A percentile compares a stretch with the other conserved stretches of the same genome.
Evolutionary conservation across 306 rosid genomes (phyloP).

Genomic region (Senna siamea): DNA sequence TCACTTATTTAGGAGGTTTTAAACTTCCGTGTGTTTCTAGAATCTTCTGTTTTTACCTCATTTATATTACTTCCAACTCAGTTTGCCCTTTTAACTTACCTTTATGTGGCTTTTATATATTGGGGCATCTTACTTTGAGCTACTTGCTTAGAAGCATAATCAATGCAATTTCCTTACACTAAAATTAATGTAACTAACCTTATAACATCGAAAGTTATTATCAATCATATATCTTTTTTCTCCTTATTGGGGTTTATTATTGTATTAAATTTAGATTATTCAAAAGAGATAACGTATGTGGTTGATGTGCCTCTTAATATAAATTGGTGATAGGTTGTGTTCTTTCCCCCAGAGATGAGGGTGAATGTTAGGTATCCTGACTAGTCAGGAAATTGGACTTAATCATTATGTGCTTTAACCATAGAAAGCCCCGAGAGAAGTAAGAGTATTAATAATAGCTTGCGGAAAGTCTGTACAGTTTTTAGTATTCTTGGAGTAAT

Average conservation of each 20-base stretch:
- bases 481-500: not conserved
- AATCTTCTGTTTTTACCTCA: not conserved
- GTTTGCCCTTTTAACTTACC: not conserved
- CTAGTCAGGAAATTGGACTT: not conserved
- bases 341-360: not conserved
- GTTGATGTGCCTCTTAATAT: slow-evolving; percentile 3
- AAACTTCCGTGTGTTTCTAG: not conserved
- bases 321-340: not conserved
- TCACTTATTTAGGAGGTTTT: not conserved
- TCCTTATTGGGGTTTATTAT: too few relatives aligned
- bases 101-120: not conserved
- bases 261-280: slow-evolving; percentile 1
- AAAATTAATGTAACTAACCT: not conserved
- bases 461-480: not conserved
- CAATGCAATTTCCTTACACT: not conserved
- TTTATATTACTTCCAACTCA: not conserved
- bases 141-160: not conserved
- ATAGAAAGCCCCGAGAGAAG: too few relatives aligned
- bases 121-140: not conserved
- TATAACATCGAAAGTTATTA: not conserved
- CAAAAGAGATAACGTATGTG: not conserved
- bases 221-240: not conserved
- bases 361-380: not conserved
- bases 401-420: not conserved
- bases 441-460: too few relatives aligned